Evolutionary conservation across 2,329 filamentous ascomycete genomes (phyloP), one percentile per base, ranked within the genome.

Genomic region (Cercospora janseana): DNA sequence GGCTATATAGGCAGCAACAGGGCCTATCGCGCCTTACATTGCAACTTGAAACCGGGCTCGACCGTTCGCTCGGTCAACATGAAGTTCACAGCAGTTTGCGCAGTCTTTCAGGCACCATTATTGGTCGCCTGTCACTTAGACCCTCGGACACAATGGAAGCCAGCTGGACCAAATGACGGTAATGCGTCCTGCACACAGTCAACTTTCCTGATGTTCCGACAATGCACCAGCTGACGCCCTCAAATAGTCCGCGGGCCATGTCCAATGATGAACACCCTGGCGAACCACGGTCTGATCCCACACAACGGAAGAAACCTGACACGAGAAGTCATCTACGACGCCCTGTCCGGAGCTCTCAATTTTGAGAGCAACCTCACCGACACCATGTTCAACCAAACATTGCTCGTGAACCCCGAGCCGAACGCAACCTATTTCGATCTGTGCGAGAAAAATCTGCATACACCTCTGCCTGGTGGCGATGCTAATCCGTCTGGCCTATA

Each of bases 381-480:
- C 15, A 38, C 52, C 10, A 58, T 58, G 51, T 61, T 60, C 46
- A 31, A 58, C 8, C 50, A 53, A 52, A 57, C 55, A 5, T 13
- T 61, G 10, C 42, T 46, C 0, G 54, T 51, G n/a, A 61, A 58
- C n/a, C 59, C 57, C 8, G 43, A 51, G 4, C 57, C 55, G 1
- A 60, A 60, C 13, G 57, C 57, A 3, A 61, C 55, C 5, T 58
- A 49, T 42, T 60, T 60, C 26, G 51, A 46, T 6, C 50, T 59
- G 51, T 45, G 54, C 23, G 41, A n/a, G 51, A 10, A 21, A 37
- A 20, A 9, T n/a, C 13, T 23, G 4, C 34, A 3, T n/a, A 37
- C 8, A n/a, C 34, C n/a, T n/a, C 23, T 4, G 5, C 10, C 13
- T 37, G 3, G 15, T 9, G 13, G 13, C 34, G 18, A 37, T 7